phyloP scores from a whole-genome alignment of 2,329 filamentous ascomycete species.

The Cercospora sp. region DNA sequence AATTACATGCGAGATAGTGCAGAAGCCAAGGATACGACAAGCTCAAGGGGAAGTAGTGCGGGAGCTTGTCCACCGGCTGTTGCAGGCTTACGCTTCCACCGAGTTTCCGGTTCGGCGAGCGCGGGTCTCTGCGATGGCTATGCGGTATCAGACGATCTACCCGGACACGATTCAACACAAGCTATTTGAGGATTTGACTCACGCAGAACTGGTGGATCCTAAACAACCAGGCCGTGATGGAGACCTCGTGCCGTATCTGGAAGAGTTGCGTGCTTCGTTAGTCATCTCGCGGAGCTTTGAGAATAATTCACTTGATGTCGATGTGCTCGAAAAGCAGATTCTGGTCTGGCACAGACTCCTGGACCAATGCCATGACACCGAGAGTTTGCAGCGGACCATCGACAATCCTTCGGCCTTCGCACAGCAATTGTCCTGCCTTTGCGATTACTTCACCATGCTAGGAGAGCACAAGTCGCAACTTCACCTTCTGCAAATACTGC shows the following conservation, averaged over 20 bases:
- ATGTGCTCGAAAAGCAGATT: slow-evolving; percentile 38
- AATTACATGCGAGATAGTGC: slow-evolving; percentile 26
- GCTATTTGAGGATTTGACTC: slow-evolving; percentile 16
- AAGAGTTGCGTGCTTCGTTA: slow-evolving; percentile 41
- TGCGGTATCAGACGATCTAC: slow-evolving; percentile 30
- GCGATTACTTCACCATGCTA: slow-evolving; percentile 59
- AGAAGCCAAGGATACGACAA: slow-evolving; percentile 27
- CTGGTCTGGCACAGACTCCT: slow-evolving; percentile 43
- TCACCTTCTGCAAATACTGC: slow-evolving; percentile 18
- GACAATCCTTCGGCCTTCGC: slow-evolving; percentile 54
- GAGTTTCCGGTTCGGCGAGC: slow-evolving; percentile 36
- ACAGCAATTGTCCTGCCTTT: slow-evolving; percentile 53
- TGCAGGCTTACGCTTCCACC: slow-evolving; percentile 23
- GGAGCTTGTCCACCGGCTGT: slow-evolving; percentile 25
- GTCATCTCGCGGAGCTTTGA: slow-evolving; percentile 35
- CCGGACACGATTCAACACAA: slow-evolving; percentile 27
- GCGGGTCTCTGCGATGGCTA: slow-evolving; percentile 27
- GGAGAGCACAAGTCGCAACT: slow-evolving; percentile 49
- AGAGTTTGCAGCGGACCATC: slow-evolving; percentile 47
- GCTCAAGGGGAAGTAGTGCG: slow-evolving; percentile 22
- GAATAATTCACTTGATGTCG: slow-evolving; percentile 22
- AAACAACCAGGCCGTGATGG: slow-evolving; percentile 35
- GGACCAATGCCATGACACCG: slow-evolving; percentile 36
- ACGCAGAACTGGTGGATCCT: slow-evolving; percentile 11
- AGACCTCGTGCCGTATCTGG: slow-evolving; percentile 37